Evolutionary conservation across 2,329 filamentous ascomycete species (phyloP).

Genomic region (Sporothrix pseudoabietina): DNA sequence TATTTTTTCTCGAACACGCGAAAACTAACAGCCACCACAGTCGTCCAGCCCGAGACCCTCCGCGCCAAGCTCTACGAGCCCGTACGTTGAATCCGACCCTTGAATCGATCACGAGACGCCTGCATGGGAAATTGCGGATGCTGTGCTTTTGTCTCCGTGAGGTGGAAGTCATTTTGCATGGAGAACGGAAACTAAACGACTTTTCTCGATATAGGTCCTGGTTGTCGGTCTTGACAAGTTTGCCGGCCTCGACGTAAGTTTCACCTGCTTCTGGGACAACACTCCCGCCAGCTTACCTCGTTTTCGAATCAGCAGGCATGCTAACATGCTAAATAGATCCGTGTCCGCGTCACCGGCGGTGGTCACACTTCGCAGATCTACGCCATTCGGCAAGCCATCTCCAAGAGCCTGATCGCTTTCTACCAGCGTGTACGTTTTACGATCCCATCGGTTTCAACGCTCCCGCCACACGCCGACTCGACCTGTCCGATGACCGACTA

Average conservation of each 20-base stretch:
- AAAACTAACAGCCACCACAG: conserved; percentile 28
- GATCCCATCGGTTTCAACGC: background rate
- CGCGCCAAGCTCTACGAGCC: conserved; percentile 86
- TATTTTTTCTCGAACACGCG: background rate
- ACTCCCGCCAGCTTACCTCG: background rate
- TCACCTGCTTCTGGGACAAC: background rate
- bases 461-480: background rate
- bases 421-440: conserved; percentile 51
- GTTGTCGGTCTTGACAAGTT: conserved; percentile 88
- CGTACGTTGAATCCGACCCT: conserved; percentile 38
- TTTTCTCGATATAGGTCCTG: conserved; percentile 57
- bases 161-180: background rate
- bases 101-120: background rate
- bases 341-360: conserved; percentile 87
- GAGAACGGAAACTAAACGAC: background rate
- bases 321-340: conserved; percentile 58
- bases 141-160: background rate
- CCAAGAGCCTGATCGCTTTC: conserved; percentile 72
- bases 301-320: background rate
- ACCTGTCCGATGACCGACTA: background rate
- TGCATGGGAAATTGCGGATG: background rate
- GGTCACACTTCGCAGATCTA: conserved; percentile 48
- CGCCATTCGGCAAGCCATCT: conserved; percentile 97
- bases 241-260: conserved; percentile 65
- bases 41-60: conserved; percentile 36